Conservation (phyloP, 2,329 filamentous ascomycete genomes). For the Simplicillium aogashimaense region DNA sequence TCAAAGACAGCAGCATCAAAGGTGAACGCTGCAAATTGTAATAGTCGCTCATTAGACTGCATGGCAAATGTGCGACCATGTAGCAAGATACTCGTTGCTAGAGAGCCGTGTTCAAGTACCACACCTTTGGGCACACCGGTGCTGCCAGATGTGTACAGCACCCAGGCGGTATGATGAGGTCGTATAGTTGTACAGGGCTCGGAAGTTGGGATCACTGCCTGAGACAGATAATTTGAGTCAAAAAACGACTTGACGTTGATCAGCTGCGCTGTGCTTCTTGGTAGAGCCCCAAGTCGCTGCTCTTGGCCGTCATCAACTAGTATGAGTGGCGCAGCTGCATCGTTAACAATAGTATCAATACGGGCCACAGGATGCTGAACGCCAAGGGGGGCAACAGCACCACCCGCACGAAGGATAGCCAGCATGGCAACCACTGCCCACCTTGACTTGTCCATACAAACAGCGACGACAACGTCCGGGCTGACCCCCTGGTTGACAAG, state of each 20-base stretch:
- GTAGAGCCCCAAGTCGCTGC: too few species aligned
- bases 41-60: conserved; percentile 16
- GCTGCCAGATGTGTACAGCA: conserved; percentile 6
- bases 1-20: conserved; percentile 9
- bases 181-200: background rate
- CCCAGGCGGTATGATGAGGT: conserved; percentile 1
- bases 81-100: background rate
- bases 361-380: background rate
- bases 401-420: conserved; percentile 4
- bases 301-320: background rate
- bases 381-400: conserved; percentile 1
- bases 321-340: background rate
- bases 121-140: conserved; percentile 8
- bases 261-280: background rate
- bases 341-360: background rate
- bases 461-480: background rate
- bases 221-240: background rate
- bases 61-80: background rate
- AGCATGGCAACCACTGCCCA: conserved; percentile 2
- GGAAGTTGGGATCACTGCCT: background rate
- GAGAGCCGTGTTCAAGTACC: background rate
- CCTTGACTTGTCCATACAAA: conserved; percentile 5
- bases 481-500: background rate
- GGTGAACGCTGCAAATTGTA: conserved; percentile 10
- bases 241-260: background rate